Percentiles rank a stretch among this genome's conserved stretches.
phyloP scores from a whole-genome alignment of 805 yeast species.

The Saccharomycopsis schoenii region DNA sequence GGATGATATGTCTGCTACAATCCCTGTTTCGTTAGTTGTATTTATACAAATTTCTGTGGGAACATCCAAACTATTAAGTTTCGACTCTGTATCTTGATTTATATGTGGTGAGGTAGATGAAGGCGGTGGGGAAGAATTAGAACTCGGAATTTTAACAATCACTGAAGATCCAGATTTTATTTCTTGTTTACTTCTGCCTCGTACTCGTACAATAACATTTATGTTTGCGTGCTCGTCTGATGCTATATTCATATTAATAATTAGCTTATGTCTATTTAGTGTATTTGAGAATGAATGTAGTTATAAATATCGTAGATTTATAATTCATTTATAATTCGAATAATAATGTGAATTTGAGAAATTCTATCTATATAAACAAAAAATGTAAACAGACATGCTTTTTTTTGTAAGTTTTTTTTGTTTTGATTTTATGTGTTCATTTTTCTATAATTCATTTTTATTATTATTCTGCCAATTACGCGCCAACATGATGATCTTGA shows the following conservation, averaged over 20 bases:
- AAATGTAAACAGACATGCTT: neutral
- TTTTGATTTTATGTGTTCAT: neutral
- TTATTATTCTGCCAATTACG: neutral
- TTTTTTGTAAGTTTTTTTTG: neutral
- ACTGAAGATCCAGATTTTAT: constrained; percentile 48
- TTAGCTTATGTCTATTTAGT: neutral
- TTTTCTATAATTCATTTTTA: neutral
- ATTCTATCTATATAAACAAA: neutral
- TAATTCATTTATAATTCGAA: neutral
- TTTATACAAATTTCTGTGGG: constrained; percentile 16
- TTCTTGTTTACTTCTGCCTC: constrained; percentile 53
- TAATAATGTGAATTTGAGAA: neutral
- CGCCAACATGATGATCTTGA: neutral
- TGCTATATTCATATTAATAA: neutral
- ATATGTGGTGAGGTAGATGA: neutral
- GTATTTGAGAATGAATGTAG: neutral
- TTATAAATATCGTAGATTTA: neutral
- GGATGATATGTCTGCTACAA: constrained; percentile 13
- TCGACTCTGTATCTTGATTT: neutral
- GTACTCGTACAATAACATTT: constrained; percentile 53
- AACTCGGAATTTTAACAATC: constrained; percentile 43
- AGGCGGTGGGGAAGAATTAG: neutral
- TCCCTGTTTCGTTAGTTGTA: constrained; percentile 14
- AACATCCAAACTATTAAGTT: neutral
- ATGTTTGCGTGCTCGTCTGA: constrained; percentile 36